Conservation (phyloP, 139 green algal species). For the Chlorella sp. region DNA sequence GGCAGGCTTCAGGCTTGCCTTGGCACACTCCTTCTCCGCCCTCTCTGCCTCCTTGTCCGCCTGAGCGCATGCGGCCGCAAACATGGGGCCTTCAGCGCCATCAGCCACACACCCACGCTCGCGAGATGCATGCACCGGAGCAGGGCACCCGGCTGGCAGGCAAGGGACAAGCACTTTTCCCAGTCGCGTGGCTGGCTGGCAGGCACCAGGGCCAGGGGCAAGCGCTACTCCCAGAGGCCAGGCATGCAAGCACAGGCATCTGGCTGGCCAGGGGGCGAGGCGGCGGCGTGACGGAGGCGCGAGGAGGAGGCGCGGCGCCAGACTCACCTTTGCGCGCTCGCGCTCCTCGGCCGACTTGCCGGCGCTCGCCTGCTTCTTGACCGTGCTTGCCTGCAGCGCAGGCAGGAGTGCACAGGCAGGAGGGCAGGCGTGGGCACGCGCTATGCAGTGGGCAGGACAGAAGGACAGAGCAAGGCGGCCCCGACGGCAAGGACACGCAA, state of each 20-base stretch:
- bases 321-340: too few relatives aligned
- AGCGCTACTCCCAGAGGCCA: too few relatives aligned
- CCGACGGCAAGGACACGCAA: neutral
- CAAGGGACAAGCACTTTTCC: neutral
- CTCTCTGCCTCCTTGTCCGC: conserved; percentile 40
- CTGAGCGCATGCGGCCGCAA: conserved; percentile 3
- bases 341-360: too few relatives aligned
- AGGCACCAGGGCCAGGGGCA: neutral
- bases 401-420: too few relatives aligned
- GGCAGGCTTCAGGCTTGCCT: conserved; percentile 1
- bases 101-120: neutral
- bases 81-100: neutral
- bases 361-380: too few relatives aligned
- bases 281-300: too few relatives aligned
- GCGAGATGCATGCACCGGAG: neutral
- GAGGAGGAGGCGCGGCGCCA: too few relatives aligned
- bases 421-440: too few relatives aligned
- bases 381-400: too few relatives aligned
- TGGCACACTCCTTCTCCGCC: conserved; percentile 42
- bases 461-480: neutral
- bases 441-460: too few relatives aligned
- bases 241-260: too few relatives aligned
- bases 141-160: neutral
- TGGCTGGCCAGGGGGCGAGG: too few relatives aligned
- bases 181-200: neutral